phyloP scores from a whole-genome alignment of 2,329 filamentous ascomycete species.

The Thelonectria discophora region DNA sequence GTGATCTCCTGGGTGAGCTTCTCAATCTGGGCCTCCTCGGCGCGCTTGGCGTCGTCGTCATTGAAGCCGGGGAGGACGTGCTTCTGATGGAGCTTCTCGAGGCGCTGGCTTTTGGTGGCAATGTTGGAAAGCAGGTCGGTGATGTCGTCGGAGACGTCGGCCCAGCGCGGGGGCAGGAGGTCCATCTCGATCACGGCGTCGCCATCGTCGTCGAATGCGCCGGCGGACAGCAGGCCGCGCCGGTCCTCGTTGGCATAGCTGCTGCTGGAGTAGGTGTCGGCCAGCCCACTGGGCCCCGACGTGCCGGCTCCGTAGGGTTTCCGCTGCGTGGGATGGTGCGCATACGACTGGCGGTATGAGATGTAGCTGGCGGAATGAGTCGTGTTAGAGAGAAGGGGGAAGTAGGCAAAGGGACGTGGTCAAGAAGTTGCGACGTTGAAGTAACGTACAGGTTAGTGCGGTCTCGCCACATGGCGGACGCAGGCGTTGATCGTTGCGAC shows the following conservation, averaged over 20 bases:
- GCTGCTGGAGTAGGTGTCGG: slow-evolving; percentile 64
- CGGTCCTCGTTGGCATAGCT: slow-evolving; percentile 60
- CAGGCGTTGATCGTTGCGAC: slow-evolving; percentile 42
- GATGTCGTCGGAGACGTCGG: slow-evolving; percentile 93
- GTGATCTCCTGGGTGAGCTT: slow-evolving; percentile 90
- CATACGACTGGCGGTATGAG: slow-evolving; percentile 98
- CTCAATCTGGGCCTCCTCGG: slow-evolving; percentile 92
- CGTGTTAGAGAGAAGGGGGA: neutral
- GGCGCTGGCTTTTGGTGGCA: slow-evolving; percentile 80
- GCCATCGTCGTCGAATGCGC: slow-evolving; percentile 83
- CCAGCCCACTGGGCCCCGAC: slow-evolving; percentile 65
- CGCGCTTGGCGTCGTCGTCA: slow-evolving; percentile 87
- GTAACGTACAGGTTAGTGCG: slow-evolving; percentile 90
- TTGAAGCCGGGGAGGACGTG: slow-evolving; percentile 97
- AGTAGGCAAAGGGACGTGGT: neutral
- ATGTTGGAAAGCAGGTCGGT: slow-evolving; percentile 83
- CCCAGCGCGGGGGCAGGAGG: slow-evolving; percentile 91
- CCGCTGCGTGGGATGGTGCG: slow-evolving; percentile 91
- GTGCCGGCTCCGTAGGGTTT: slow-evolving; percentile 67
- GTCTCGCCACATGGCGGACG: slow-evolving; percentile 95
- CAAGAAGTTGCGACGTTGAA: slow-evolving; percentile 37
- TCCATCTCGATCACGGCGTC: slow-evolving; percentile 99
- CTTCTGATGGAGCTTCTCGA: slow-evolving; percentile 95
- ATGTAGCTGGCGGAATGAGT: slow-evolving; percentile 74
- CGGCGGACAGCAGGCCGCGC: slow-evolving; percentile 84